Base-by-base conservation (phyloP, 176 grass and related monocot genomes). In the Raddia distichophylla region DNA sequence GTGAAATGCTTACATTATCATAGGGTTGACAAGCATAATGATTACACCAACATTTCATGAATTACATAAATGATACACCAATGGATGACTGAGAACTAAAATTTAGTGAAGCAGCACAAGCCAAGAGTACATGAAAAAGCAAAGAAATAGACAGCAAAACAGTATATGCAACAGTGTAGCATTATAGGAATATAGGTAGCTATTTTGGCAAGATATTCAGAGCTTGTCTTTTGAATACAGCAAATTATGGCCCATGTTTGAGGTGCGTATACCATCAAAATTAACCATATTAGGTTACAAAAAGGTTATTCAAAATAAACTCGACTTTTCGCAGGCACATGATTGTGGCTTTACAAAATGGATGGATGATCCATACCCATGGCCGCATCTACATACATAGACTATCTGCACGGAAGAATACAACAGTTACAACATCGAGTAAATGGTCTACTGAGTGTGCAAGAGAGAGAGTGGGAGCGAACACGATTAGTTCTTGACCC, bases 161-260 rank as follows among this genome's bases (percentile, higher is more conserved):
- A 61, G 56, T 51, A 51, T 51, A 78, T 50, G 32, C 20, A 33
- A 11, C 55, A 77, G 75, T 63, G 44, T 12, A 35, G 42, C 56
- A 60, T 47, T 61, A 61, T n/a, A n/a, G n/a, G n/a, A n/a, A n/a
- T n/a, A n/a, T 61, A 19, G 74, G 59, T 37, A 64, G 73, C 44
- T 35, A 20, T 54, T 70, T 70, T 81, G 15, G 45, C 32, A 62
- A 60, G 27, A 47, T 46, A 61, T 81, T 81, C 22, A 42, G 63
- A 73, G 6, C 56, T 73, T 43, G 51, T 50, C 27, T 34, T 33
- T n/a, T n/a, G n/a, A n/a, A n/a, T n/a, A n/a, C 22, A 79, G 76
- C 1, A 42, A 54, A 59, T 2, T 20, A 14, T 34, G 42, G 42
- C 65, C 8, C n/a, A n/a, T n/a, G n/a, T n/a, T n/a, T n/a, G n/a